These are phyloP conservation scores for Fusarium sp. DNA, from an alignment of 2,329 filamentous ascomycete genomes.

Conservation along the genomic window DNA sequence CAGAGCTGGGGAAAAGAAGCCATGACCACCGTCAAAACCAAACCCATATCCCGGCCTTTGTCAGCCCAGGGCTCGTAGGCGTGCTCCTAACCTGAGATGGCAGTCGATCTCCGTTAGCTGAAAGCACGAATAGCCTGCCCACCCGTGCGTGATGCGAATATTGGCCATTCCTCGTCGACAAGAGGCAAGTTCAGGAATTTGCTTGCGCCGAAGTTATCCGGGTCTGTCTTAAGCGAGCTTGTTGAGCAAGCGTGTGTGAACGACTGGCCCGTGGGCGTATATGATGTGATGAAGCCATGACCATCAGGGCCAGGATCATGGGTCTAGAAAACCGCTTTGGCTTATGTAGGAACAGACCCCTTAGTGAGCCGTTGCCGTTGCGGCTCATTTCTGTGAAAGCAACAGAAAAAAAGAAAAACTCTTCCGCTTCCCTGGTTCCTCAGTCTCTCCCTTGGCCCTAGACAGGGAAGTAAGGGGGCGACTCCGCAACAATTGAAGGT, in stretches of 20 bases:
- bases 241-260: constrained; percentile 44
- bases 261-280: constrained; percentile 50
- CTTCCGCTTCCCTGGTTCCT: constrained; percentile 7
- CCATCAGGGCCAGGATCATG: constrained; percentile 35
- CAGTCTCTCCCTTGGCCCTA: constrained; percentile 5
- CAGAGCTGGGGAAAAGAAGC: constrained; percentile 9
- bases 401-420: constrained; percentile 12
- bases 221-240: constrained; percentile 22
- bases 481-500: constrained; percentile 28
- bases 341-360: not conserved
- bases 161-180: not conserved
- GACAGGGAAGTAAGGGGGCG: constrained; percentile 7
- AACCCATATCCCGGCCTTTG: constrained; percentile 13
- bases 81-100: constrained; percentile 22
- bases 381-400: constrained; percentile 17
- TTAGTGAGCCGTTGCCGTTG: constrained; percentile 27
- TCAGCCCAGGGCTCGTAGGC: constrained; percentile 10
- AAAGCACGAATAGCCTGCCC: constrained; percentile 10
- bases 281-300: constrained; percentile 42
- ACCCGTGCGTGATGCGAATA: constrained; percentile 9
- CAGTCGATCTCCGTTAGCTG: constrained; percentile 30
- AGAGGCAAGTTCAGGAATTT: not conserved
- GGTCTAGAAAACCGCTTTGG: constrained; percentile 22
- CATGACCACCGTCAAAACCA: constrained; percentile 17
- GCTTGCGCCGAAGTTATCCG: constrained; percentile 35